phyloP scores from a whole-genome alignment of 768 basidiomycete species.

The Lactifluus volemus region DNA sequence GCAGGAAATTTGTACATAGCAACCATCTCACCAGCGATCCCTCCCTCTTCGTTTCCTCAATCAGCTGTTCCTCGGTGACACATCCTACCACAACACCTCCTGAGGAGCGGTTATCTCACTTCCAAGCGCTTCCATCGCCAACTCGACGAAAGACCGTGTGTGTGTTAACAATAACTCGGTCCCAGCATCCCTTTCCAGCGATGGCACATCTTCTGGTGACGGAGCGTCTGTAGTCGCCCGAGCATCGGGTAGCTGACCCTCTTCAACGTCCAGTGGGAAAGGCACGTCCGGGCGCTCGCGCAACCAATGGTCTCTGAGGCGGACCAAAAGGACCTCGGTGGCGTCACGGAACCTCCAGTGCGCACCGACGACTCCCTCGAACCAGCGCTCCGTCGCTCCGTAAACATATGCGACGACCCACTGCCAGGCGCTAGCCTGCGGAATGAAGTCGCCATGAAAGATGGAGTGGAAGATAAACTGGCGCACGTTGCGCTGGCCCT shows the following conservation, averaged over 20 bases:
- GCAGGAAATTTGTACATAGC: background rate
- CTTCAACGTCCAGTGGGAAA: slow-evolving; percentile 20
- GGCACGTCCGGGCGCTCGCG: slow-evolving; percentile 22
- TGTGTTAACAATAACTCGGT: background rate
- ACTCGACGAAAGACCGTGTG: slow-evolving; percentile 11
- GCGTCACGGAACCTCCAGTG: slow-evolving; percentile 25
- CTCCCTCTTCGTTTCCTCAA: background rate
- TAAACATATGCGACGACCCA: slow-evolving; percentile 27
- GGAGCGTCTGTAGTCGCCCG: background rate
- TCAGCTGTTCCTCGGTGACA: background rate
- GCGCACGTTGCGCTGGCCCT: slow-evolving; percentile 22
- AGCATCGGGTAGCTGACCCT: background rate
- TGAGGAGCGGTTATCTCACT: background rate
- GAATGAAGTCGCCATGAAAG: slow-evolving; percentile 16
- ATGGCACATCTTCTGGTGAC: background rate
- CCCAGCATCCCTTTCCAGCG: background rate
- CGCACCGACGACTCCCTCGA: slow-evolving; percentile 24
- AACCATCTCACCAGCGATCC: background rate
- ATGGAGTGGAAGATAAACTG: slow-evolving; percentile 21
- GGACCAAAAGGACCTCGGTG: slow-evolving; percentile 22
- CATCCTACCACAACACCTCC: background rate
- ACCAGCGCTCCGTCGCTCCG: slow-evolving; percentile 27
- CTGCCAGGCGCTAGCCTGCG: slow-evolving; percentile 18
- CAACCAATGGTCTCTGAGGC: slow-evolving; percentile 24
- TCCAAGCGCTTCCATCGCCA: slow-evolving; percentile 13